Base-by-base conservation (phyloP, 2,329 filamentous ascomycete species). In the Pleurostoma richardsiae region DNA sequence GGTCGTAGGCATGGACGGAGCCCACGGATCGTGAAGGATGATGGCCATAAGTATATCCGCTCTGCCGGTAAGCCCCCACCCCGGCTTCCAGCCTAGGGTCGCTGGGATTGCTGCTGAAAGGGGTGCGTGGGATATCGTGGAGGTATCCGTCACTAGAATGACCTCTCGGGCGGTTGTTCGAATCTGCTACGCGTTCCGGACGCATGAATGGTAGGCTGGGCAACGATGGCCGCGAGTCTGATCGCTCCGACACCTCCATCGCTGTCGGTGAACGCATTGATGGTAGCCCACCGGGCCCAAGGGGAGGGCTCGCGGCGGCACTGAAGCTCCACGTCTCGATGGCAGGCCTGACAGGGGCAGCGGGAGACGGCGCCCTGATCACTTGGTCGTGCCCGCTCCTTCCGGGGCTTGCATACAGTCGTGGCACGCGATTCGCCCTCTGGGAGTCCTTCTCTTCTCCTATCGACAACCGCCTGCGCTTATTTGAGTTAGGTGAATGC, bases 381-480 rank as follows among this genome's bases (percentile, higher is more conserved):
- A 56, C 30, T 58, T 55, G 10, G 52, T 59, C 48, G 54, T 54
- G 42, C 55, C 57, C 42, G 60, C 63, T 40, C 36, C 48, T 46
- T 19, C 51, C 45, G 5, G 67, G 62, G 53, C 61, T 66, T 41
- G 62, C 63, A 54, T 73, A 77, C 30, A 73, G 60, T 36, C 76
- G 67, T 29, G 76, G 75, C 10, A 77, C 62, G 39, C 70, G 72
- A 51, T 67, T 72, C 4, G 60, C 62, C 41, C 69, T 63, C 45
- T 72, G 65, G 5, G 38, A 49, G 29, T 72, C 69, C 30, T 56
- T 57, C 29, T 70, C 68, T 26, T 66, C 61, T 4, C 74, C 72
- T 44, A 65, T 58, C 2, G 70, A 73, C 6, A 70, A 52, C 19
- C 73, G 68, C 52, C 71, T 70, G 49, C 74, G 69, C 62, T 79